Conservation (phyloP, 192 early-diverging fungal genomes). For the Coemansia sp. region DNA sequence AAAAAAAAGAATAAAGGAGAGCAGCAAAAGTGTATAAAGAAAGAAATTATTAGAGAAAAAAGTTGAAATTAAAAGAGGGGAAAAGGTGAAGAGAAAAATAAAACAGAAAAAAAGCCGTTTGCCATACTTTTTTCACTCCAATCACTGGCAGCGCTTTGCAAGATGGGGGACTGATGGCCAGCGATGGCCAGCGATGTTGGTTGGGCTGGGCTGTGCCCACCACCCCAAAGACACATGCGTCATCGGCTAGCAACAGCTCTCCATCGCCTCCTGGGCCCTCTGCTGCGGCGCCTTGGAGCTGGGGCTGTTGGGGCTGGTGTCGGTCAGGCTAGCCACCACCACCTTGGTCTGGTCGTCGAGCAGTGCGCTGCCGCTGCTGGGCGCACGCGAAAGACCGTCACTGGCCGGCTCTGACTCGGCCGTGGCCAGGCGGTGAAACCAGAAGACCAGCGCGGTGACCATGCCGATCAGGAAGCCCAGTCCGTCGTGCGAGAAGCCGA, state of each 20-base stretch:
- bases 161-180: background rate
- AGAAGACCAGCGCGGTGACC: constrained; percentile 55
- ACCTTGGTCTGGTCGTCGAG: background rate
- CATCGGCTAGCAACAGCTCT: constrained; percentile 20
- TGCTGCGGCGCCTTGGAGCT: background rate
- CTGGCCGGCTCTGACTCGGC: background rate
- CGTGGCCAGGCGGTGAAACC: constrained; percentile 21
- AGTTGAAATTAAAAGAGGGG: background rate
- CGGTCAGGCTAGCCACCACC: background rate
- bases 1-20: background rate
- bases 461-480: constrained; percentile 75
- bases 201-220: too few species aligned
- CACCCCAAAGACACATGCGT: background rate
- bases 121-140: background rate
- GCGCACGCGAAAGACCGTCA: constrained; percentile 7
- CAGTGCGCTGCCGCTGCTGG: constrained; percentile 4
- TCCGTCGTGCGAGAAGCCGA: constrained; percentile 80
- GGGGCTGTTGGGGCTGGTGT: background rate
- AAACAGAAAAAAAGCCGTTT: background rate
- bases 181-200: background rate
- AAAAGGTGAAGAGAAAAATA: background rate
- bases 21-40: background rate
- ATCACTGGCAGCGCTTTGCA: background rate
- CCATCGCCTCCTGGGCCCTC: constrained; percentile 22
- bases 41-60: constrained; percentile 7